Evolutionary conservation across 768 basidiomycete species (phyloP).

Genomic region (Termitomyces sp.): DNA sequence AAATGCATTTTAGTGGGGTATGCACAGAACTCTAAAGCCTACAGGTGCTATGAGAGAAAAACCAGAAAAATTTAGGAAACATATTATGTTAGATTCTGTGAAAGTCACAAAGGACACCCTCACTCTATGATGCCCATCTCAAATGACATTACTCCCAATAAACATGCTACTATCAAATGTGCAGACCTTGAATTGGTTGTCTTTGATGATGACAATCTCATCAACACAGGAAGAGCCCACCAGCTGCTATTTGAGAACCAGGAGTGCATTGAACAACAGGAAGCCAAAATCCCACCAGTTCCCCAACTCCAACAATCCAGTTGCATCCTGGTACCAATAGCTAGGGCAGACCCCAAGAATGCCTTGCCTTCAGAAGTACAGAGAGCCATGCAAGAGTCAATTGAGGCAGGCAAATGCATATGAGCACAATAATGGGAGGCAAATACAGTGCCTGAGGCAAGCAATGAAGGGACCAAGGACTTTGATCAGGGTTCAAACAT

Average conservation of each 20-base stretch:
- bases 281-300: no score
- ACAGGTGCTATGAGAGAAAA: not conserved
- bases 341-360: not conserved
- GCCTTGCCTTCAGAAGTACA: not conserved
- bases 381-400: not conserved
- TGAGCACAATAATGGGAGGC: not conserved
- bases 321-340: not conserved
- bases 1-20: not conserved
- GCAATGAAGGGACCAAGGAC: not conserved
- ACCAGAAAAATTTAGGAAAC: not conserved
- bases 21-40: not conserved
- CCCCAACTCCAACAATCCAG: not conserved
- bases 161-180: no score
- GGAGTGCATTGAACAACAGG: no score
- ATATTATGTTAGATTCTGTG: not conserved
- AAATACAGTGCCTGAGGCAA: not conserved
- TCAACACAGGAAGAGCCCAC: no score
- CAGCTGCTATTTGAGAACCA: no score
- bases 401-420: not conserved
- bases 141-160: no score
- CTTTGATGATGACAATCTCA: no score
- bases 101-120: not conserved
- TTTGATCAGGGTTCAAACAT: not conserved
- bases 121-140: not conserved
- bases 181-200: no score